Evolutionary conservation across 495 filamentous ascomycete species (phyloP), one percentile per base, ranked within the genome.

Genomic region (Podospora fimiseda): DNA sequence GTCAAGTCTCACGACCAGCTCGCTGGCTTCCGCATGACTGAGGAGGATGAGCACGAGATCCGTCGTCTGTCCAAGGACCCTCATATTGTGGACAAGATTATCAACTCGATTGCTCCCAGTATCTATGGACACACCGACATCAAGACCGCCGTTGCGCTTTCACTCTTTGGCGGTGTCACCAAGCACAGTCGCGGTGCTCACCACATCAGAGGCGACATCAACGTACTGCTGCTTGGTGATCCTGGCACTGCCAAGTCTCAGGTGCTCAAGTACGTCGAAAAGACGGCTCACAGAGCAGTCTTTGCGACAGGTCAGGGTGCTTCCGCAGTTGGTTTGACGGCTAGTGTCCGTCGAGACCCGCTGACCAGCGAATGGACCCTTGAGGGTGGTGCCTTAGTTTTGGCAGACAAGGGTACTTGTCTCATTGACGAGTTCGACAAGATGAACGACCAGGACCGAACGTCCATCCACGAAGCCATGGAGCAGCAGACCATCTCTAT

Each of bases 401-500:
- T 99, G 33, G 94, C 94, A 21, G 94, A 99, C 69, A 85, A 88
- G 53, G 94, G 94, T 40, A 94, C 89, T 33, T 99, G 94, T 65
- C 76, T 99, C 24, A 99, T 99, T 60, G 94, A 99, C 67, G 94
- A 99, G 69, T 99, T 99, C 69, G 94, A 99, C 80, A 99, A 99
- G 78, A 99, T 99, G 94, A 99, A 99, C 71, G 94, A 99, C 66
- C 90, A 97, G 61, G 94, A 99, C 67, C 70, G 93, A 40, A 99
- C 94, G 1, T 94, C 88, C 19, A 99, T 99, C 66, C 94, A 99
- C 78, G 94, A 99, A 77, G 94, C 94, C 52, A 99, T 99, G 94
- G 94, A 99, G 69, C 94, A 99, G 70, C 94, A 99, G 67, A 97
- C 94, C n/a, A 99, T 99, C 59, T 99, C 94, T 48, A 97, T 99